A percentile compares a stretch with the other conserved stretches of the same genome.
Conservation (phyloP, 352 stramenopile species). For the Phytophthora pistaciae region DNA sequence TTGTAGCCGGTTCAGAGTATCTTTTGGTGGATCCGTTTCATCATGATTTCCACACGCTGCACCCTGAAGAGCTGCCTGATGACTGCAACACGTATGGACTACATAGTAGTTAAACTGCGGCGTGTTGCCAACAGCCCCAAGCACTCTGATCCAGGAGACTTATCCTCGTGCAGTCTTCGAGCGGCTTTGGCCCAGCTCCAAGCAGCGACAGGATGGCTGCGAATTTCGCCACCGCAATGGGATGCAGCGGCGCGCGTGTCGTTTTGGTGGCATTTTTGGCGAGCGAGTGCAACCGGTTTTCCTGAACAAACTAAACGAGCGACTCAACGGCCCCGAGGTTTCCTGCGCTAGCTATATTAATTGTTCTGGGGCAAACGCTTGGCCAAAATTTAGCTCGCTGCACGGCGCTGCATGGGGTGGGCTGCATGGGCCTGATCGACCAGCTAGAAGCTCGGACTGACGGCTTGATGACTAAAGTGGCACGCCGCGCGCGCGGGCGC, state of each 20-base stretch:
- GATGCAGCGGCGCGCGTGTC: conserved; percentile 8
- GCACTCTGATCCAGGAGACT: neutral
- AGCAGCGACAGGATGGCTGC: neutral
- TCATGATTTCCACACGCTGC: neutral
- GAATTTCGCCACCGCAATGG: neutral
- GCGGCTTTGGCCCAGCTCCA: neutral
- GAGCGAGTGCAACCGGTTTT: conserved; percentile 9
- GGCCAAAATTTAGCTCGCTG: conserved; percentile 7
- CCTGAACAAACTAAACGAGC: conserved; percentile 8
- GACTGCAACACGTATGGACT: too few relatives aligned
- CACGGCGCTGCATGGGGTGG: neutral
- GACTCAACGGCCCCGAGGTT: conserved; percentile 21
- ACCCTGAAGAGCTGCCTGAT: too few relatives aligned
- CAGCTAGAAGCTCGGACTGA: neutral
- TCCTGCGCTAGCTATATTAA: neutral
- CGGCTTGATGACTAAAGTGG: conserved; percentile 22
- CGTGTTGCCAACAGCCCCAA: neutral
- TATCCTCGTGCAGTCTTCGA: neutral
- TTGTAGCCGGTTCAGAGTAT: conserved; percentile 36
- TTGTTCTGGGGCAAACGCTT: conserved; percentile 1
- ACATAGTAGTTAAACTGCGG: neutral
- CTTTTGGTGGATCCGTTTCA: conserved; percentile 28
- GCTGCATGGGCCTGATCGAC: neutral
- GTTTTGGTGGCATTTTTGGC: conserved; percentile 26
- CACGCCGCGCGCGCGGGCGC: neutral